phyloP scores from a whole-genome alignment of 177 flowering plant species.

The Vitis hybrid region DNA sequence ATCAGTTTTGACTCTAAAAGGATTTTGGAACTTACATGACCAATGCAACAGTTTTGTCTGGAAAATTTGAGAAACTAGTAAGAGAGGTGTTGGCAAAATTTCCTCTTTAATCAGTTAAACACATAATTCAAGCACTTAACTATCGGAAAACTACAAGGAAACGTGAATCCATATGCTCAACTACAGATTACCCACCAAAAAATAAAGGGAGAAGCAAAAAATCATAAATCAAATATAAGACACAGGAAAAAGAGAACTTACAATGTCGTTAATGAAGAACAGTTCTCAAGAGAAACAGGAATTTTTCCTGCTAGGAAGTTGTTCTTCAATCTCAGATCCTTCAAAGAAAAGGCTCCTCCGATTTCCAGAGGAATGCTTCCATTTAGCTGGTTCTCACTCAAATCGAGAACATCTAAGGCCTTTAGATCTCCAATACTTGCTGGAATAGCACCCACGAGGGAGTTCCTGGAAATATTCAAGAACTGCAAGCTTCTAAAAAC shows the following conservation, averaged over 20 bases:
- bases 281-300: conserved; percentile 62
- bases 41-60: background rate
- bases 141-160: background rate
- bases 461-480: conserved; percentile 69
- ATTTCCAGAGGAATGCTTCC: conserved; percentile 76
- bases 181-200: background rate
- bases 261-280: conserved; percentile 58
- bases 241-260: conserved; percentile 35
- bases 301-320: conserved; percentile 55
- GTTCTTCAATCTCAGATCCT: conserved; percentile 51
- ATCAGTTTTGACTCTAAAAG: background rate
- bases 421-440: conserved; percentile 65
- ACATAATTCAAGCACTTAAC: background rate
- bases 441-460: conserved; percentile 61
- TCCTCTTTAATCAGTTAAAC: background rate
- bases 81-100: background rate
- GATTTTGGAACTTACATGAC: background rate
- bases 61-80: background rate
- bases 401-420: conserved; percentile 50
- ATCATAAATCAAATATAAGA: background rate
- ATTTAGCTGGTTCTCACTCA: conserved; percentile 61
- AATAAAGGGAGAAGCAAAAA: background rate
- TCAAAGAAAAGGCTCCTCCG: conserved; percentile 59
- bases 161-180: background rate
- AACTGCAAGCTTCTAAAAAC: conserved; percentile 48